Conservation (phyloP, 108 stramenopile species). For the Skeletonema grethae region DNA sequence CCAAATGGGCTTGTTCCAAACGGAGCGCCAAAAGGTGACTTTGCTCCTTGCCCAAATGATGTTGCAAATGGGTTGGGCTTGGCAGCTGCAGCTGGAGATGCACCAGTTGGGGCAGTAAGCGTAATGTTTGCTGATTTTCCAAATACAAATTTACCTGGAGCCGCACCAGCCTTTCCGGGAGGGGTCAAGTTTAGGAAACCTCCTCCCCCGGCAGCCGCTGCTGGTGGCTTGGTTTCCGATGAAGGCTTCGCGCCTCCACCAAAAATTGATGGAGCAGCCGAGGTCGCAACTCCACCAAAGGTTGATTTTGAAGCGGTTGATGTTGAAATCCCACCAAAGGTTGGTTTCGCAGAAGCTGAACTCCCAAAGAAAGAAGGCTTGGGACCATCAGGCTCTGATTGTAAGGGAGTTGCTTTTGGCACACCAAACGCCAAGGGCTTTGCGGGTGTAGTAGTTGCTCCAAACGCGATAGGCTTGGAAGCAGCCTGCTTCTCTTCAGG, state of each 20-base stretch:
- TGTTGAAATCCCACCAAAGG: slow-evolving; percentile 17
- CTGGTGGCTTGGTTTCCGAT: not conserved
- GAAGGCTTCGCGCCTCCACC: not conserved
- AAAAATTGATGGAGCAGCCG: slow-evolving; percentile 9
- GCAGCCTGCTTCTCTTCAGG: slow-evolving; percentile 13
- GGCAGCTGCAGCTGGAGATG: slow-evolving; percentile 20
- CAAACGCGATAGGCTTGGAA: slow-evolving; percentile 18
- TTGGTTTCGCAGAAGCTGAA: not conserved
- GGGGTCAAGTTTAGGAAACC: slow-evolving; percentile 46
- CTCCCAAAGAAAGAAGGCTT: slow-evolving; percentile 33
- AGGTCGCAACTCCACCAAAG: slow-evolving; percentile 12
- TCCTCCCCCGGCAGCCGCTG: slow-evolving; percentile 14
- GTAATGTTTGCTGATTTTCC: slow-evolving; percentile 50
- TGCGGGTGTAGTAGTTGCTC: slow-evolving; percentile 27
- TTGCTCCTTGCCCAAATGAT: slow-evolving; percentile 30
- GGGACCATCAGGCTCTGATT: slow-evolving; percentile 33
- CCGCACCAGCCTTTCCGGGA: slow-evolving; percentile 34
- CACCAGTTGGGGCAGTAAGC: slow-evolving; percentile 30
- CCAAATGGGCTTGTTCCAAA: slow-evolving; percentile 41
- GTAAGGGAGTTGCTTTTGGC: slow-evolving; percentile 7
- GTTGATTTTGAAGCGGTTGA: slow-evolving; percentile 6
- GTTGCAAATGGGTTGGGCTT: slow-evolving; percentile 12
- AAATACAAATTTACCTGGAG: slow-evolving; percentile 41
- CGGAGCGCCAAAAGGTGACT: slow-evolving; percentile 15
- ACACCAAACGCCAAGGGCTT: slow-evolving; percentile 20